phyloP scores from a whole-genome alignment of 257 asterid genomes.

The Echites panduratus region DNA sequence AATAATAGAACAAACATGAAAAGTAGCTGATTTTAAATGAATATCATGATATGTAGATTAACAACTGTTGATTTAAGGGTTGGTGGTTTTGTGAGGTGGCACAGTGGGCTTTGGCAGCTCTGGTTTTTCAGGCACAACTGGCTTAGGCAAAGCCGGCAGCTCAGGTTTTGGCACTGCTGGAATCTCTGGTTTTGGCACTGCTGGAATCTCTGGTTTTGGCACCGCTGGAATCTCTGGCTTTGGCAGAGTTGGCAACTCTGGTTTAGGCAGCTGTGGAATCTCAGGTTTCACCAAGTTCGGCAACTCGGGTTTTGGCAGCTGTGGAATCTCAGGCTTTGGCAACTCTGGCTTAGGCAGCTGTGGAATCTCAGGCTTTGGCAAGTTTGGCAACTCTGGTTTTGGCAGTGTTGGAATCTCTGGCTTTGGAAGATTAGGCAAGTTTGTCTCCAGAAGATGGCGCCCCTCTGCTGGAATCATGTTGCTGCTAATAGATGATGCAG shows the following conservation, averaged over 20 bases:
- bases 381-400: constrained; percentile 15
- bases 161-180: constrained; percentile 6
- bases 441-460: constrained; percentile 27
- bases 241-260: constrained; percentile 15
- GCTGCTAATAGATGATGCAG: constrained; percentile 11
- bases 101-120: background rate
- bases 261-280: constrained; percentile 12
- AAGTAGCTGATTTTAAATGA: background rate
- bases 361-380: constrained; percentile 27
- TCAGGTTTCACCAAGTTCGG: constrained; percentile 26
- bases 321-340: constrained; percentile 26
- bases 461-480: constrained; percentile 15
- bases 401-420: constrained; percentile 18
- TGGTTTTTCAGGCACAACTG: constrained; percentile 7
- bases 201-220: constrained; percentile 25
- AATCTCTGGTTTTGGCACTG: constrained; percentile 22
- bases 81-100: background rate
- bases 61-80: constrained; percentile 4
- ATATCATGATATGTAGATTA: background rate
- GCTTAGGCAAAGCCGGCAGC: constrained; percentile 19
- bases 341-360: constrained; percentile 16
- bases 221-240: constrained; percentile 22
- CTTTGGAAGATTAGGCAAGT: constrained; percentile 23
- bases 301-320: constrained; percentile 18
- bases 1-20: background rate